Conservation (phyloP, 805 yeast species). For the Dipodascopsis uninucleata region DNA sequence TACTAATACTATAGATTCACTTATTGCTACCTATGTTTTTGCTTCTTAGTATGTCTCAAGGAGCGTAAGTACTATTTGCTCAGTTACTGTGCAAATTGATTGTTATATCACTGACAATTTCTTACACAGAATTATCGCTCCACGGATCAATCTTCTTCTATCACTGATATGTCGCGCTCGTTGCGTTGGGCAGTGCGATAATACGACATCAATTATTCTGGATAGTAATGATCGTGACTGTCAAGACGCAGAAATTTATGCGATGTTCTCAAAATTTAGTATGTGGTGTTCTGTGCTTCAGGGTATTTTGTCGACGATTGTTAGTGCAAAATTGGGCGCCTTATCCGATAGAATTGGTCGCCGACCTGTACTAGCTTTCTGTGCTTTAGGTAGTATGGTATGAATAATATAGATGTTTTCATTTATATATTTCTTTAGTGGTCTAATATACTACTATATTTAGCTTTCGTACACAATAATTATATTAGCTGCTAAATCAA, state of each 20-base stretch:
- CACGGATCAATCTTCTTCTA: slow-evolving; percentile 18
- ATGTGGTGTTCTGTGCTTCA: slow-evolving; percentile 16
- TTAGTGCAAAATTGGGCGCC: slow-evolving; percentile 19
- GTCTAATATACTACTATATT: not conserved
- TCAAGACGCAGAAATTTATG: slow-evolving; percentile 23
- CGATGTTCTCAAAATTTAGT: slow-evolving; percentile 15
- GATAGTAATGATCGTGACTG: slow-evolving; percentile 20
- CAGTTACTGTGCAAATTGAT: not conserved
- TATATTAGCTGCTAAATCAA: slow-evolving; percentile 12
- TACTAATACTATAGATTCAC: slow-evolving; percentile 11
- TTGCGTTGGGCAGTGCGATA: slow-evolving; percentile 4
- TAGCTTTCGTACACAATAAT: slow-evolving; percentile 7
- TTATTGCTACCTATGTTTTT: slow-evolving; percentile 19
- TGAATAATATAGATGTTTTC: not conserved
- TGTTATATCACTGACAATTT: not conserved
- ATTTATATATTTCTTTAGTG: not conserved
- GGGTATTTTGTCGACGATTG: slow-evolving; percentile 17
- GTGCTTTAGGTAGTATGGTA: slow-evolving; percentile 12
- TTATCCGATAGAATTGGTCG: slow-evolving; percentile 27
- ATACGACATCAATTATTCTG: not conserved
- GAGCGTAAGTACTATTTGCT: slow-evolving; percentile 14
- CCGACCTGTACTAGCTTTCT: slow-evolving; percentile 13
- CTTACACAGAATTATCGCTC: slow-evolving; percentile 17
- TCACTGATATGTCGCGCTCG: slow-evolving; percentile 14
- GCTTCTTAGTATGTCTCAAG: slow-evolving; percentile 13